Conservation (phyloP, 2,329 filamentous ascomycete species). For the Bipolaris gigantea region DNA sequence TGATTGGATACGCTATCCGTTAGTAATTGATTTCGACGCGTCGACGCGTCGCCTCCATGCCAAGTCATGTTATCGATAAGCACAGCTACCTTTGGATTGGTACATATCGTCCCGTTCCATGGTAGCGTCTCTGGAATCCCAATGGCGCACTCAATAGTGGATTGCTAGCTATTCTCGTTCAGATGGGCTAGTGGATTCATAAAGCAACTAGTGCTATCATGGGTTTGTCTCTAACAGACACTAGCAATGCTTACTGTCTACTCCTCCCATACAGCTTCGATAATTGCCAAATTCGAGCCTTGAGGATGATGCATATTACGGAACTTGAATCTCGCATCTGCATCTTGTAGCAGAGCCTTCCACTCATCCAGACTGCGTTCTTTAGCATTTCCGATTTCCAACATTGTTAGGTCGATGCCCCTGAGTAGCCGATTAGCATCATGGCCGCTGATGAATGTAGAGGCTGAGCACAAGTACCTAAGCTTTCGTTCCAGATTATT, state of each 20-base stretch:
- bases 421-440: background rate
- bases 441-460: background rate
- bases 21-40: slow-evolving; percentile 8
- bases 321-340: slow-evolving; percentile 49
- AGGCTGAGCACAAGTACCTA: background rate
- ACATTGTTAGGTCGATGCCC: slow-evolving; percentile 51
- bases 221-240: background rate
- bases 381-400: slow-evolving; percentile 51
- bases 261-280: slow-evolving; percentile 7
- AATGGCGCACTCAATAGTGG: too few relatives aligned
- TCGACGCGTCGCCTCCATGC: slow-evolving; percentile 9
- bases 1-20: slow-evolving; percentile 6
- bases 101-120: too few relatives aligned
- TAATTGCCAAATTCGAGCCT: background rate
- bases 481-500: slow-evolving; percentile 6
- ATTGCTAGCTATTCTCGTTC: too few relatives aligned
- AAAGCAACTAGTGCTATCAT: background rate
- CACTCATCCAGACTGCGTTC: slow-evolving; percentile 51
- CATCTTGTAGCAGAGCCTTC: slow-evolving; percentile 46
- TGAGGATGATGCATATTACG: background rate
- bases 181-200: too few relatives aligned
- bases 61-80: slow-evolving; percentile 5
- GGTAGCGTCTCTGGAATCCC: too few relatives aligned
- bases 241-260: background rate
- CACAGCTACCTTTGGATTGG: too few relatives aligned